Evolutionary conservation across 306 rosid species (phyloP).

Genomic region (Geum urbanum): DNA sequence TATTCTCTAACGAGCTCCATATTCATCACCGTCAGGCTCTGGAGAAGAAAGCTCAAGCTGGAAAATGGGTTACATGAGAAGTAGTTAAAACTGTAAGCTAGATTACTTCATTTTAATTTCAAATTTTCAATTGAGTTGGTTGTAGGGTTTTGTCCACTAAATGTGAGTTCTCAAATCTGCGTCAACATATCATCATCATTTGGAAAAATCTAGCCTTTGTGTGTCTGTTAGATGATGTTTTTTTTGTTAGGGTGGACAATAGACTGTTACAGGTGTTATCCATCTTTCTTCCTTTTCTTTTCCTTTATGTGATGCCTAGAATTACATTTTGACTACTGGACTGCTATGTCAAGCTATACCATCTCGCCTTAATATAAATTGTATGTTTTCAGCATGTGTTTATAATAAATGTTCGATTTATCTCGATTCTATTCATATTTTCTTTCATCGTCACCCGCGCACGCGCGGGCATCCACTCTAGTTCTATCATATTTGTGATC

Average conservation of each 20-base stretch:
- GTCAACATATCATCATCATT: slow-evolving; percentile 50
- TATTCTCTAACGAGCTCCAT: slow-evolving; percentile 9
- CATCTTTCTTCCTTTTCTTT: not conserved
- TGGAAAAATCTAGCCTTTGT: not conserved
- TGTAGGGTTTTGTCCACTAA: not conserved
- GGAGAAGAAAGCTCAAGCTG: slow-evolving; percentile 70
- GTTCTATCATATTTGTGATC: too few relatives aligned
- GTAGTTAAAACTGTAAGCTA: slow-evolving; percentile 69
- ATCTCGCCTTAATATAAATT: not conserved
- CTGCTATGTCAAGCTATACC: not conserved
- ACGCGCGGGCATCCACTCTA: too few relatives aligned
- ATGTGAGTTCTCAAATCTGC: slow-evolving; percentile 57
- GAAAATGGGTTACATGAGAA: slow-evolving; percentile 79
- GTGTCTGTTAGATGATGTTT: not conserved
- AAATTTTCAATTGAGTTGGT: not conserved
- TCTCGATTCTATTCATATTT: too few relatives aligned
- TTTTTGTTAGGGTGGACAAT: not conserved
- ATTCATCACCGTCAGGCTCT: slow-evolving; percentile 46
- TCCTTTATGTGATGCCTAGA: not conserved
- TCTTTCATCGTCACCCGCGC: too few relatives aligned
- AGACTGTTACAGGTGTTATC: not conserved
- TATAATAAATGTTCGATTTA: too few relatives aligned
- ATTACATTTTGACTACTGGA: not conserved
- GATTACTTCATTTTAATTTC: slow-evolving; percentile 11
- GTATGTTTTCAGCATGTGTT: not conserved